phyloP scores from a whole-genome alignment of 139 green algal genomes.

The Pleodorina starrii region DNA sequence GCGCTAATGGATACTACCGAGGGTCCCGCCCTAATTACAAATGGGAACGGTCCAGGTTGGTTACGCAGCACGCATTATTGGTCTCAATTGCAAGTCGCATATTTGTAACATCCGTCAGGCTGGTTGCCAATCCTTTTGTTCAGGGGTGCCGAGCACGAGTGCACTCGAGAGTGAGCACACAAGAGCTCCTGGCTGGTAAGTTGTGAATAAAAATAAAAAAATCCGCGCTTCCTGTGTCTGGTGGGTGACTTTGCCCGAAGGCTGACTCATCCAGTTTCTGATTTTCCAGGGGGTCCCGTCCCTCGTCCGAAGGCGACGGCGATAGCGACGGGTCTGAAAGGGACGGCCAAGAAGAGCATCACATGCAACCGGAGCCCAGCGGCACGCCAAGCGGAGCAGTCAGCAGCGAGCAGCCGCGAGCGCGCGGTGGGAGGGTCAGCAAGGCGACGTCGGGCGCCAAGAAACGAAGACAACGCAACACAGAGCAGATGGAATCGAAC shows the following conservation, averaged over 20 bases:
- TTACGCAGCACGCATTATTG: no score
- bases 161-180: slow-evolving; percentile 5
- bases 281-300: slow-evolving; percentile 18
- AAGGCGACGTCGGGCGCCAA: not conserved
- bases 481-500: slow-evolving; percentile 62
- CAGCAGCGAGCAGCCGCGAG: not conserved
- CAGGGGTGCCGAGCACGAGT: not conserved
- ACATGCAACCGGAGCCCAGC: not conserved
- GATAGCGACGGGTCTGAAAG: slow-evolving; percentile 39
- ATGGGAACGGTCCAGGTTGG: not conserved
- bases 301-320: not conserved
- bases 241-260: no score
- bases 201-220: no score
- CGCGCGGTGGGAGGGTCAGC: not conserved
- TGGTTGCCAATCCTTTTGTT: no score
- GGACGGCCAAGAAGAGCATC: not conserved
- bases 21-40: no score
- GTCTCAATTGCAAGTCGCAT: no score
- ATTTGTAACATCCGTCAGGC: no score
- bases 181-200: slow-evolving; percentile 1
- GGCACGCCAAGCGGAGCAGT: not conserved
- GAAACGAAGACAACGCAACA: slow-evolving; percentile 37
- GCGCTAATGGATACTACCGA: not conserved
- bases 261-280: no score
- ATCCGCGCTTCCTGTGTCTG: no score